phyloP scores from a whole-genome alignment of 2,329 filamentous ascomycete species.

The Aphanoascus verrucosus region DNA sequence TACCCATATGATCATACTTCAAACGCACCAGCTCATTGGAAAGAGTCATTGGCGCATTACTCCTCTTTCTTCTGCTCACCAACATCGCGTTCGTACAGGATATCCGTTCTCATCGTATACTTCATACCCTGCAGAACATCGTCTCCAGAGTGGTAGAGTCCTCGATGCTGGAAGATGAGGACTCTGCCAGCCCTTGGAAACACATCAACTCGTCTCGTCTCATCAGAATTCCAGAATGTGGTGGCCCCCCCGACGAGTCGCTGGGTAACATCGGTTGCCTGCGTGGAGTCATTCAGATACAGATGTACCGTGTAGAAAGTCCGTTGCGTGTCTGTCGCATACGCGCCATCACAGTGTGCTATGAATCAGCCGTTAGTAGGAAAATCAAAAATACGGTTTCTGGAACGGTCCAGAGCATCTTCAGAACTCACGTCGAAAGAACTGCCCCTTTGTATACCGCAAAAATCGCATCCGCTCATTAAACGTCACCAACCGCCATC shows the following conservation, averaged over 20 bases:
- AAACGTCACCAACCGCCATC: conserved; percentile 25
- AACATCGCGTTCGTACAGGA: conserved; percentile 7
- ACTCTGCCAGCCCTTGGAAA: conserved; percentile 43
- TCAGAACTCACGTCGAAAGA: conserved; percentile 46
- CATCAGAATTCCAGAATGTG: conserved; percentile 32
- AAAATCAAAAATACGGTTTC: too few relatives aligned
- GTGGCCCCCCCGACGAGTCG: conserved; percentile 42
- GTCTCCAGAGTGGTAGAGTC: conserved; percentile 45
- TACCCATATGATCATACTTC: too few relatives aligned
- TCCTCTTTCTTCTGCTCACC: background rate
- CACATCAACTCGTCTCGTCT: conserved; percentile 32
- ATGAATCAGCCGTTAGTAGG: background rate
- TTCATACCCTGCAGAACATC: conserved; percentile 45
- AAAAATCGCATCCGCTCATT: conserved; percentile 69
- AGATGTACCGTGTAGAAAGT: conserved; percentile 48
- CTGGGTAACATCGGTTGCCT: conserved; percentile 19
- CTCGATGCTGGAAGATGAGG: conserved; percentile 47
- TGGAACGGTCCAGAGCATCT: background rate
- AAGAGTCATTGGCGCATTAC: too few relatives aligned
- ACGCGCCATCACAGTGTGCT: conserved; percentile 59
- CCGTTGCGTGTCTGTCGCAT: conserved; percentile 39
- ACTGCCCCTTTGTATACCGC: conserved; percentile 60
- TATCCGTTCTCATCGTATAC: conserved; percentile 22
- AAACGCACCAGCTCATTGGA: too few relatives aligned
- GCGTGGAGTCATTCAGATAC: conserved; percentile 42